phyloP scores from a whole-genome alignment of 306 rosid genomes.

The Aeschynomene evenia region DNA sequence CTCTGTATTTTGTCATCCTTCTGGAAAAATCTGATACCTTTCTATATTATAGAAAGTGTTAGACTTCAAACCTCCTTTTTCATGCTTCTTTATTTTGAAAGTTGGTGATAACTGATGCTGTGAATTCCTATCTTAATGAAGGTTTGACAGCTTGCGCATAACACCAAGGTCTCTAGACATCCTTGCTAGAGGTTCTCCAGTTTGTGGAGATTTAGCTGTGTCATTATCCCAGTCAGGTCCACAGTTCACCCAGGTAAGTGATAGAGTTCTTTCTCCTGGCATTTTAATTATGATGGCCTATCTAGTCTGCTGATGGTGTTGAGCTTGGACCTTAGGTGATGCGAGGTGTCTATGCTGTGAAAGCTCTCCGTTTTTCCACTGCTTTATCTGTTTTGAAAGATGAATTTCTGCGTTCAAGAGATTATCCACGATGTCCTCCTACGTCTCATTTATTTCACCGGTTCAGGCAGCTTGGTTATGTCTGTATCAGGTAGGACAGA shows the following conservation, averaged over 20 bases:
- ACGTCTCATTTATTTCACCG: slow-evolving; percentile 89
- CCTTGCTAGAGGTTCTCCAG: slow-evolving; percentile 95
- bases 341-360: slow-evolving; percentile 92
- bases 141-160: slow-evolving; percentile 98
- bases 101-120: slow-evolving; percentile 30
- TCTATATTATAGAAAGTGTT: slow-evolving; percentile 3
- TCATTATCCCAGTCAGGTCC: slow-evolving; percentile 98
- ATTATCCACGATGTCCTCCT: slow-evolving; percentile 96
- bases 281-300: slow-evolving; percentile 18
- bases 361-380: slow-evolving; percentile 81
- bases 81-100: slow-evolving; percentile 27
- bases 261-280: slow-evolving; percentile 23
- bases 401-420: slow-evolving; percentile 94
- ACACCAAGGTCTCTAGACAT: slow-evolving; percentile 96
- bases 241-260: slow-evolving; percentile 89
- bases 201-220: slow-evolving; percentile 99
- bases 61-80: slow-evolving; percentile 24
- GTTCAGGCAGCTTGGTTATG: slow-evolving; percentile 91
- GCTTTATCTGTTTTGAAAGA: slow-evolving; percentile 90
- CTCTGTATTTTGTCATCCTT: not conserved
- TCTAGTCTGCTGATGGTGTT: slow-evolving; percentile 37
- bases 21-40: slow-evolving; percentile 10
- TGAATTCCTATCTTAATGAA: slow-evolving; percentile 47
- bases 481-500: slow-evolving; percentile 83
- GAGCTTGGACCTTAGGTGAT: slow-evolving; percentile 58